Percentiles rank a stretch among this genome's conserved stretches.
These are phyloP conservation scores for Selaginella tamariscina DNA, from an alignment of 75 land plant genomes.

Conservation along the genomic window DNA sequence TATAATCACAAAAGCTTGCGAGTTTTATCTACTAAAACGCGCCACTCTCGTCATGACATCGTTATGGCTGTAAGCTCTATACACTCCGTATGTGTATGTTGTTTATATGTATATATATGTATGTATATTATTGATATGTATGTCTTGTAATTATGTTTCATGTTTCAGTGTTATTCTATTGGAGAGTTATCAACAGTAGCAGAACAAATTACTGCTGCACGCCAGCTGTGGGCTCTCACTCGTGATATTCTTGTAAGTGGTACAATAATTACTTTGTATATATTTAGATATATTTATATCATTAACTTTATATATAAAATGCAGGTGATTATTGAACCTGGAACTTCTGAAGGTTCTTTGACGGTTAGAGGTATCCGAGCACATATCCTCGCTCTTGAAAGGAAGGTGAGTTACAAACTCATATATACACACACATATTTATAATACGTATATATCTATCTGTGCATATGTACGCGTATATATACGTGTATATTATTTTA, in stretches of 20 bases:
- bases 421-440: no score
- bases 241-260: conserved; percentile 65
- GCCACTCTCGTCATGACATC: not conserved
- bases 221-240: conserved; percentile 91
- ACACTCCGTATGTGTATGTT: not conserved
- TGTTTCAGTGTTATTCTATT: conserved; percentile 65
- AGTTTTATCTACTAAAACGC: not conserved
- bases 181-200: conserved; percentile 64
- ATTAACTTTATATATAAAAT: no score
- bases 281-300: not conserved
- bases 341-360: conserved; percentile 74
- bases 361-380: conserved; percentile 76
- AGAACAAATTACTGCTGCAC: conserved; percentile 62
- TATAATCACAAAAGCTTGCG: not conserved
- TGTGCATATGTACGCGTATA: no score
- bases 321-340: conserved; percentile 88
- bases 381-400: conserved; percentile 81
- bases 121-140: no score
- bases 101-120: not conserved
- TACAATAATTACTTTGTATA: not conserved
- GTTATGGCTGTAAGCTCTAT: conserved; percentile 11
- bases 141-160: conserved; percentile 6
- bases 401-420: conserved; percentile 56
- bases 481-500: no score
- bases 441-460: no score